Conservation (phyloP, 1,284 basidiomycete species). For the Malassezia psittaci region DNA sequence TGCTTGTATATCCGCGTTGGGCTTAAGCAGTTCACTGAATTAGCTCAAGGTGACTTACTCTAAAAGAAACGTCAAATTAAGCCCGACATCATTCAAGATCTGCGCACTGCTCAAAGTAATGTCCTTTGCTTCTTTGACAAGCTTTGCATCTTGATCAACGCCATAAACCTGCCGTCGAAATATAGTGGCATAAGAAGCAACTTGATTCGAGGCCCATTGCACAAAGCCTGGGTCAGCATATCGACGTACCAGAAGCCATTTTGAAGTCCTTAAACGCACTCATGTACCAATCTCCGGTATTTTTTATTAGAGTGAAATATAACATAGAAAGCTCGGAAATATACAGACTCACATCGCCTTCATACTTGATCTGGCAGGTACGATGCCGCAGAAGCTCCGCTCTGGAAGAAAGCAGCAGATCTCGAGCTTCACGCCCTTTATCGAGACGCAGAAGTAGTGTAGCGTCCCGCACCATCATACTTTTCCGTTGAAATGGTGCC, state of each 20-base stretch:
- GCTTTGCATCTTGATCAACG: conserved; percentile 27
- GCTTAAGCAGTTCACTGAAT: conserved; percentile 11
- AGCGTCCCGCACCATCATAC: conserved; percentile 62
- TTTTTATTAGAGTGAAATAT: conserved; percentile 77
- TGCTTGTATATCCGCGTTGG: neutral
- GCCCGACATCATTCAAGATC: conserved; percentile 36
- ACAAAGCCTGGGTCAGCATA: conserved; percentile 55
- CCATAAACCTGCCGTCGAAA: conserved; percentile 84
- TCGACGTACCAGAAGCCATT: conserved; percentile 58
- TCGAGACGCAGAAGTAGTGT: conserved; percentile 64
- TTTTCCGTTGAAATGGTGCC: conserved; percentile 67
- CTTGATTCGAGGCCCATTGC: conserved; percentile 80
- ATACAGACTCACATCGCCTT: conserved; percentile 72
- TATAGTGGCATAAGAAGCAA: conserved; percentile 70
- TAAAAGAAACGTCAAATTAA: conserved; percentile 25
- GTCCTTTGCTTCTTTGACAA: conserved; percentile 25
- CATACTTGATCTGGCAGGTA: conserved; percentile 74
- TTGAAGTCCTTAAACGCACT: conserved; percentile 88
- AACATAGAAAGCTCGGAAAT: conserved; percentile 70
- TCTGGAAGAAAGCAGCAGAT: conserved; percentile 71
- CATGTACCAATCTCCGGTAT: conserved; percentile 96
- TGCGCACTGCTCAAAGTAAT: conserved; percentile 24
- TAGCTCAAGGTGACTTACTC: conserved; percentile 6
- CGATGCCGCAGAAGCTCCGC: conserved; percentile 65
- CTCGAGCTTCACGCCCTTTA: conserved; percentile 67